Evolutionary conservation across 306 rosid genomes (phyloP).

Genomic region (Cucumis melo): DNA sequence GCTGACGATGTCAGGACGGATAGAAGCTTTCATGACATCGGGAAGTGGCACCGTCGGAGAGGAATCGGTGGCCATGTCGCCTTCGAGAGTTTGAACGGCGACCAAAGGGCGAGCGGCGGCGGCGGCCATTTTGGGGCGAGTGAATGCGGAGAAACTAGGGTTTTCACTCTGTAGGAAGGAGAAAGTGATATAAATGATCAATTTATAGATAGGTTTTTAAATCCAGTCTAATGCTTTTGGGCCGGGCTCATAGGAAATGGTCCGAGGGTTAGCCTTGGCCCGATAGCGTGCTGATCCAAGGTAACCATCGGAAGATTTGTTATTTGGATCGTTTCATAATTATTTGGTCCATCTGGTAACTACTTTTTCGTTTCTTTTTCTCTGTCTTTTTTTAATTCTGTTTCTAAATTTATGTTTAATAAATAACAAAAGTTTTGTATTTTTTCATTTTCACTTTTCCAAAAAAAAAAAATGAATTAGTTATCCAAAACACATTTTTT

Average conservation of each 20-base stretch:
- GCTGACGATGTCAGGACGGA: slow-evolving; percentile 67
- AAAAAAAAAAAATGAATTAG: too few species aligned
- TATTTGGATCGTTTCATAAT: too few species aligned
- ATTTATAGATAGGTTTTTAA: neutral
- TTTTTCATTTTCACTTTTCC: too few species aligned
- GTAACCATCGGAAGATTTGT: too few species aligned
- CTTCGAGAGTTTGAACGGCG: slow-evolving; percentile 53
- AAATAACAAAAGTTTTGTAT: too few species aligned
- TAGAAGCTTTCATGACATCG: slow-evolving; percentile 56
- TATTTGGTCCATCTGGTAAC: too few species aligned
- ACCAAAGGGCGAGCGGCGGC: slow-evolving; percentile 81
- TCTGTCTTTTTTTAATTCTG: too few species aligned
- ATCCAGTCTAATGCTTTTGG: neutral
- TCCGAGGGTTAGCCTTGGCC: neutral
- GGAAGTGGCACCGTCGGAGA: slow-evolving; percentile 33
- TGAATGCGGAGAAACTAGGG: slow-evolving; percentile 17
- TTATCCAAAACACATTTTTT: too few species aligned
- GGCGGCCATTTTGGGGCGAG: slow-evolving; percentile 35
- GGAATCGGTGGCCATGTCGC: slow-evolving; percentile 61
- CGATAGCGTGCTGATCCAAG: neutral
- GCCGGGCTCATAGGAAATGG: neutral
- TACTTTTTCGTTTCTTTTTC: too few species aligned
- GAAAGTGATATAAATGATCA: neutral
- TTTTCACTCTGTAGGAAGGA: neutral
- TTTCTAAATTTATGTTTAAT: too few species aligned